Percentiles rank a stretch among this genome's conserved stretches.
Evolutionary conservation across 2,329 filamentous ascomycete genomes (phyloP).

Genomic region (Fusarium devonianum): DNA sequence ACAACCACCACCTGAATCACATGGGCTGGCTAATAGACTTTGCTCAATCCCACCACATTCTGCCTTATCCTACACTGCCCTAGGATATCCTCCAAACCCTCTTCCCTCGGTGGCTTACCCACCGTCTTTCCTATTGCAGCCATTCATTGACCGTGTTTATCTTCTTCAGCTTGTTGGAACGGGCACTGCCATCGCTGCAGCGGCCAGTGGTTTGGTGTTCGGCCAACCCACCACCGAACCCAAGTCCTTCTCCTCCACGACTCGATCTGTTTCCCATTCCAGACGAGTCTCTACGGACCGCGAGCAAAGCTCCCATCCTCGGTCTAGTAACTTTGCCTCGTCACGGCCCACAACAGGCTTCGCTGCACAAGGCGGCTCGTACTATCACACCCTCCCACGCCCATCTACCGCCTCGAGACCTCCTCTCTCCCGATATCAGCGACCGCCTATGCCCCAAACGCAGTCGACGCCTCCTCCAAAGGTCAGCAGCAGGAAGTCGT

Average conservation of each 20-base stretch:
- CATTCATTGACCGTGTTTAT: slow-evolving; percentile 32
- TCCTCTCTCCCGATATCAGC: slow-evolving; percentile 49
- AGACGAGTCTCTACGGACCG: slow-evolving; percentile 46
- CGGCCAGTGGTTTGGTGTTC: slow-evolving; percentile 65
- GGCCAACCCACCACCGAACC: slow-evolving; percentile 59
- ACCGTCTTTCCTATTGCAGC: slow-evolving; percentile 31
- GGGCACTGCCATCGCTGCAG: slow-evolving; percentile 67
- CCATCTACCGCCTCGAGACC: slow-evolving; percentile 46
- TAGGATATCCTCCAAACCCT: slow-evolving; percentile 31
- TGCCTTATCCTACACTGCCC: slow-evolving; percentile 26
- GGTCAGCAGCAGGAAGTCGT: slow-evolving; percentile 51
- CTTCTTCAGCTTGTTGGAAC: slow-evolving; percentile 63
- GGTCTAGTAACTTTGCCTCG: slow-evolving; percentile 37
- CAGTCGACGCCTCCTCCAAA: slow-evolving; percentile 52
- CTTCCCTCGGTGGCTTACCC: slow-evolving; percentile 28
- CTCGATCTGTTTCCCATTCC: slow-evolving; percentile 40
- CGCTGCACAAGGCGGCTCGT: slow-evolving; percentile 44
- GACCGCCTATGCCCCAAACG: slow-evolving; percentile 50
- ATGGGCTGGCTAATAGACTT: slow-evolving; percentile 36
- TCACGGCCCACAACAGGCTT: slow-evolving; percentile 56
- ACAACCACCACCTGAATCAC: slow-evolving; percentile 35
- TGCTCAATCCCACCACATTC: slow-evolving; percentile 31
- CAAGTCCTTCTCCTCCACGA: slow-evolving; percentile 42
- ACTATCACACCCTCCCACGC: slow-evolving; percentile 42
- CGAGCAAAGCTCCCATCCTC: slow-evolving; percentile 43